Evolutionary conservation across 2,329 filamentous ascomycete species (phyloP).

Genomic region (Cercospora janseana): DNA sequence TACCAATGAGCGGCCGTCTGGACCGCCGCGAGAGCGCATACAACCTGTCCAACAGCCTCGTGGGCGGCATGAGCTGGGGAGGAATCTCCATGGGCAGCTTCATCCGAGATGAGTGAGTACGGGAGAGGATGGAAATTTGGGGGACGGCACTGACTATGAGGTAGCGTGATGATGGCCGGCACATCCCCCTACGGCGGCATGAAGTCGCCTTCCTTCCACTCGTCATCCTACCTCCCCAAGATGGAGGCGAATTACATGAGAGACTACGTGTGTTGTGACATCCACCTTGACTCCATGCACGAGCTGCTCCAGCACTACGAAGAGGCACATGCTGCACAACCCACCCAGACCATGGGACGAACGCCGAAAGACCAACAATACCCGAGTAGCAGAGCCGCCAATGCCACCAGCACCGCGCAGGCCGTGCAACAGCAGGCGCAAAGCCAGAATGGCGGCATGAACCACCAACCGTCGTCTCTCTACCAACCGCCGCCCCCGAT

Average conservation of each 20-base stretch:
- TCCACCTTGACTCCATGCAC: slow-evolving; percentile 85
- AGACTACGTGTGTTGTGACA: slow-evolving; percentile 92
- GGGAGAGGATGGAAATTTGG: neutral
- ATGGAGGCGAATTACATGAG: slow-evolving; percentile 92
- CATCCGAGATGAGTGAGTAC: slow-evolving; percentile 93
- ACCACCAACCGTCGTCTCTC: slow-evolving; percentile 24
- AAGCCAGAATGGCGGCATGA: slow-evolving; percentile 26
- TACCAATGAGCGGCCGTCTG: slow-evolving; percentile 56
- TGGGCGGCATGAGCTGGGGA: slow-evolving; percentile 92
- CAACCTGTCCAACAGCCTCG: slow-evolving; percentile 56
- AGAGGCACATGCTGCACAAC: slow-evolving; percentile 75
- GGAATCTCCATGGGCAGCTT: slow-evolving; percentile 94
- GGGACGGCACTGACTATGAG: slow-evolving; percentile 15
- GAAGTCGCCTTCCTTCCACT: slow-evolving; percentile 86
- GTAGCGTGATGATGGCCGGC: slow-evolving; percentile 89
- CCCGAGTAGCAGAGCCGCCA: slow-evolving; percentile 36
- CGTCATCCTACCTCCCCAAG: slow-evolving; percentile 32
- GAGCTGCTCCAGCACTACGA: slow-evolving; percentile 96
- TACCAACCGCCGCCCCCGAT: slow-evolving; percentile 20
- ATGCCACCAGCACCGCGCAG: slow-evolving; percentile 38
- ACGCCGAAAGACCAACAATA: slow-evolving; percentile 41
- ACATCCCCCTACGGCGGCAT: slow-evolving; percentile 80
- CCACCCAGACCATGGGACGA: slow-evolving; percentile 41
- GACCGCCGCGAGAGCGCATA: slow-evolving; percentile 53
- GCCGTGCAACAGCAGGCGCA: slow-evolving; percentile 38